phyloP scores from a whole-genome alignment of 208 protist genomes.

The Trypanosomatidae sp. region DNA sequence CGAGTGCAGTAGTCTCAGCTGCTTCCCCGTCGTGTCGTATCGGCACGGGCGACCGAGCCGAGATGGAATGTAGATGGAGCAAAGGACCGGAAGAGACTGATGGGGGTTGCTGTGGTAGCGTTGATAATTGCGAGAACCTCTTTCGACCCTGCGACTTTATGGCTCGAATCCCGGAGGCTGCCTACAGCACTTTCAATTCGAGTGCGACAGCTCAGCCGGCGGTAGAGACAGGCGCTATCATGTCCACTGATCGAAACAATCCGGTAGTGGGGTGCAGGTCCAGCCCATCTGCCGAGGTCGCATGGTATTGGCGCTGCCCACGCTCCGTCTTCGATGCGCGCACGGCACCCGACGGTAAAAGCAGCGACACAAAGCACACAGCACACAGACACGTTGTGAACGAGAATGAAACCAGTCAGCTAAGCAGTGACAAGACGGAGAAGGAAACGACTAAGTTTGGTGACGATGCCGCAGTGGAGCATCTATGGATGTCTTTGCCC shows the following conservation, averaged over 20 bases:
- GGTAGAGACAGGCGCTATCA: background rate
- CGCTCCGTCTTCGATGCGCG: background rate
- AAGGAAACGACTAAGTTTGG: background rate
- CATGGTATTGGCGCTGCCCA: slow-evolving; percentile 31
- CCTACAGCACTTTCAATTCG: background rate
- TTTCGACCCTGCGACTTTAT: slow-evolving; percentile 26
- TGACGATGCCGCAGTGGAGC: background rate
- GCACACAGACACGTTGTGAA: background rate
- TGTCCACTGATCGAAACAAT: background rate
- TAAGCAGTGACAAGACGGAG: background rate
- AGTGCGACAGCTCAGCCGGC: background rate
- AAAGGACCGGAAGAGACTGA: background rate
- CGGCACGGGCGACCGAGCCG: background rate
- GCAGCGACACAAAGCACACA: background rate
- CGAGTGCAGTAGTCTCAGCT: background rate
- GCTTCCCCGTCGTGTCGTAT: background rate
- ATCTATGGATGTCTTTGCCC: slow-evolving; percentile 16
- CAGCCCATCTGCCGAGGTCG: background rate
- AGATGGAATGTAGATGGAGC: background rate
- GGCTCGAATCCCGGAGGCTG: slow-evolving; percentile 7
- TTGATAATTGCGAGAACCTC: background rate
- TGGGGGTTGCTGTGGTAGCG: background rate
- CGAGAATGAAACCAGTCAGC: background rate
- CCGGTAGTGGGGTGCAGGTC: background rate
- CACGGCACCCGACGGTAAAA: no score